These are phyloP conservation scores for Aspergillus candidus DNA, from an alignment of 2,329 filamentous ascomycete genomes.

Conservation along the genomic window DNA sequence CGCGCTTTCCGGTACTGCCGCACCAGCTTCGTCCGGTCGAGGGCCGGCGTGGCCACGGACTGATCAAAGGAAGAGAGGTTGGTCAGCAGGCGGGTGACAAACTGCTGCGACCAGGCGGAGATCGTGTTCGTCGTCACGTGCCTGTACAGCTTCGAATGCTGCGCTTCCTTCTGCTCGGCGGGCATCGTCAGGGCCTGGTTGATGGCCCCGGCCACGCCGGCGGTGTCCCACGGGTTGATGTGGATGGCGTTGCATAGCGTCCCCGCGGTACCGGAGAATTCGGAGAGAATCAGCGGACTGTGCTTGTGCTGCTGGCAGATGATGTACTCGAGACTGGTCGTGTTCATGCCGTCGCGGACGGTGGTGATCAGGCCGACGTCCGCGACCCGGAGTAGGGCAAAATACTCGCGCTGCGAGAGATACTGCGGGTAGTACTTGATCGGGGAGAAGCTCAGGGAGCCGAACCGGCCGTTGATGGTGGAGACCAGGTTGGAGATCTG, in stretches of 20 bases:
- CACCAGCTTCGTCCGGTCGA: conserved; percentile 69
- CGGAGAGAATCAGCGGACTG: conserved; percentile 85
- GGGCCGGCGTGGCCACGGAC: conserved; percentile 68
- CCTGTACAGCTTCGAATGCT: conserved; percentile 70
- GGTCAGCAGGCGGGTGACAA: conserved; percentile 70
- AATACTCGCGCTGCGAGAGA: conserved; percentile 82
- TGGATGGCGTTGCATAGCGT: conserved; percentile 81
- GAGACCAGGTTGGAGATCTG: conserved; percentile 87
- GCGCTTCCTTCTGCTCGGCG: conserved; percentile 55
- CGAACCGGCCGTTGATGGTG: conserved; percentile 84
- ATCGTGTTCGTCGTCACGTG: conserved; percentile 84
- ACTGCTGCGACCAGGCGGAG: conserved; percentile 75
- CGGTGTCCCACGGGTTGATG: conserved; percentile 93
- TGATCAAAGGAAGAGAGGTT: conserved; percentile 74
- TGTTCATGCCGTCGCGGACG: conserved; percentile 96
- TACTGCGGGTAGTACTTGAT: conserved; percentile 96
- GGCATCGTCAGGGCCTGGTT: conserved; percentile 75
- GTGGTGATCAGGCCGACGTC: conserved; percentile 94
- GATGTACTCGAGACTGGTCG: conserved; percentile 89
- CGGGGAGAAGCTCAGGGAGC: conserved; percentile 80
- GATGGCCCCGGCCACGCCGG: conserved; percentile 76
- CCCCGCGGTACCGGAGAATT: conserved; percentile 91
- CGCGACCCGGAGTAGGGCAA: conserved; percentile 81
- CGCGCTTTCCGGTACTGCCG: conserved; percentile 66
- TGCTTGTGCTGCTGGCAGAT: conserved; percentile 83